Percentiles rank a stretch among this genome's conserved stretches.
These are phyloP conservation scores for Aspergillus tanneri DNA, from an alignment of 2,329 filamentous ascomycete species.

Conservation along the genomic window DNA sequence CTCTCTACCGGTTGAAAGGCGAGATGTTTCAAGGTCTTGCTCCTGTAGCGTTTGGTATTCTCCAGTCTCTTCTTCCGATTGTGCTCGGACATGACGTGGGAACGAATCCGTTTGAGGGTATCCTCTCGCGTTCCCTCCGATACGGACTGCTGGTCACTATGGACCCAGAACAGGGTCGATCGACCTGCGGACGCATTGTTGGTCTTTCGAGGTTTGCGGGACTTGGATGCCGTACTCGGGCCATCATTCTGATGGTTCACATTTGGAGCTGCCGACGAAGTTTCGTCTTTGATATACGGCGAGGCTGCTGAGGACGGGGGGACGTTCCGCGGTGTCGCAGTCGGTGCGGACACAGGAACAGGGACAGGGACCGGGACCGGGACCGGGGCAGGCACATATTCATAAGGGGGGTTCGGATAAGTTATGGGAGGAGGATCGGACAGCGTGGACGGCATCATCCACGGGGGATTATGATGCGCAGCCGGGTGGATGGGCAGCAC, in stretches of 20 bases:
- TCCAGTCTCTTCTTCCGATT: constrained; percentile 44
- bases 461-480: constrained; percentile 5
- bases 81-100: constrained; percentile 45
- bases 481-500: not conserved
- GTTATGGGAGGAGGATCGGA: not conserved
- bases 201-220: constrained; percentile 37
- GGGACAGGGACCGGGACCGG: not conserved
- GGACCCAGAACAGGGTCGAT: constrained; percentile 43
- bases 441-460: constrained; percentile 10
- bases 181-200: constrained; percentile 29
- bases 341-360: constrained; percentile 8
- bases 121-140: constrained; percentile 39
- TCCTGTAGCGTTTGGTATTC: constrained; percentile 40
- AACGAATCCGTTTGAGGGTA: constrained; percentile 43
- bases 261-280: constrained; percentile 3
- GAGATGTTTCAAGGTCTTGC: constrained; percentile 39
- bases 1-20: constrained; percentile 35
- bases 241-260: constrained; percentile 14
- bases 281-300: not conserved
- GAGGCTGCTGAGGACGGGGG: constrained; percentile 4
- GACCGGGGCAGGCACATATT: not conserved
- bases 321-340: not conserved
- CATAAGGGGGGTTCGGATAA: not conserved
- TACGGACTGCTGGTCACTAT: constrained; percentile 40
- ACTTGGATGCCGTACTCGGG: constrained; percentile 28